Conservation (phyloP, 2,329 filamentous ascomycete genomes). For the Colletotrichum australisinense region DNA sequence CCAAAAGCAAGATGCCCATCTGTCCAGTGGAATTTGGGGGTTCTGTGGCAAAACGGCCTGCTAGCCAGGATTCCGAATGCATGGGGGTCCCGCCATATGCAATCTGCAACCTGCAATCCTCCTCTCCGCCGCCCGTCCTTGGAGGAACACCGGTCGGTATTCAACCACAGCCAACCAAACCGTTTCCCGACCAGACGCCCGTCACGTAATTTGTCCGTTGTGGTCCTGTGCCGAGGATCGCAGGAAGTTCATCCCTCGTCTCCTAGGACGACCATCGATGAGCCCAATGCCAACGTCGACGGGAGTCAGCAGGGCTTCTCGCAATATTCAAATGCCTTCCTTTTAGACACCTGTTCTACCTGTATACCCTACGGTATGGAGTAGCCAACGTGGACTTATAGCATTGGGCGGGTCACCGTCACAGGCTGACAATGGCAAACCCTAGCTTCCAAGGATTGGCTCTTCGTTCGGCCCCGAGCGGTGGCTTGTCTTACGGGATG, state of each 20-base stretch:
- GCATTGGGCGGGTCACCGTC: background rate
- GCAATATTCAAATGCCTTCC: background rate
- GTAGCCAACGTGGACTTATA: constrained; percentile 4
- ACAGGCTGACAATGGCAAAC: background rate
- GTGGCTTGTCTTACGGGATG: background rate
- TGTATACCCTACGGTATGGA: too few species aligned
- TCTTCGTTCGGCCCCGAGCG: background rate
- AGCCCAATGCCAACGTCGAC: background rate
- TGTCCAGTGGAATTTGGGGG: constrained; percentile 19
- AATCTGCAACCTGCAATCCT: background rate
- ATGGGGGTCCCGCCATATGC: constrained; percentile 17
- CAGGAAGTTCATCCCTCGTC: constrained; percentile 4
- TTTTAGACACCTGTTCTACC: background rate
- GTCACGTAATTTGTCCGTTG: constrained; percentile 19
- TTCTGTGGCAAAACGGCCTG: constrained; percentile 22
- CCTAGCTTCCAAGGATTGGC: background rate
- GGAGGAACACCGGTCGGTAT: constrained; percentile 13
- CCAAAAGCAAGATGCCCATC: constrained; percentile 24
- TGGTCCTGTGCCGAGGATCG: constrained; percentile 1
- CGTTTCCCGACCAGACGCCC: constrained; percentile 22
- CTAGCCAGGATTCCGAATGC: constrained; percentile 22
- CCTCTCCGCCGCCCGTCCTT: background rate
- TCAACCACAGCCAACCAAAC: constrained; percentile 16
- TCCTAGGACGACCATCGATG: background rate
- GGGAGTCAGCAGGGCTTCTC: background rate